phyloP scores from a whole-genome alignment of 2,329 filamentous ascomycete genomes.

The Setomelanomma holmii region DNA sequence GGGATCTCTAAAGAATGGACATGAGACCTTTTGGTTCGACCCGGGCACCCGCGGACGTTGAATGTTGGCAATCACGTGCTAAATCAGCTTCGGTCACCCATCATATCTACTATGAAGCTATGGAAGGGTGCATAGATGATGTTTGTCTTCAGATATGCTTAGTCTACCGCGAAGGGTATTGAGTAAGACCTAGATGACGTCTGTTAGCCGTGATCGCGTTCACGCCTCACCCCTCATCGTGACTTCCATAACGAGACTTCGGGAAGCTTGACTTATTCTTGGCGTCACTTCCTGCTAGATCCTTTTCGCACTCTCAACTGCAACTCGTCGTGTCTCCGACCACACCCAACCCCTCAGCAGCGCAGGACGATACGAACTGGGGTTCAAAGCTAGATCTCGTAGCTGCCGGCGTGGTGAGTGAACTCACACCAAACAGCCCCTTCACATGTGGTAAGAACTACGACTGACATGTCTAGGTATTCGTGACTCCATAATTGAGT shows the following conservation, averaged over 20 bases:
- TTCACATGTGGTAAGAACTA: neutral
- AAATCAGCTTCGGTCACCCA: too few relatives aligned
- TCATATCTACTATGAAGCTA: too few relatives aligned
- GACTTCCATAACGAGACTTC: conserved; percentile 1
- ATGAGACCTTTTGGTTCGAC: too few relatives aligned
- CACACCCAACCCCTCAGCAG: neutral
- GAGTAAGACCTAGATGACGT: too few relatives aligned
- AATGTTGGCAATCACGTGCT: too few relatives aligned
- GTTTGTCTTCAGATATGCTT: too few relatives aligned
- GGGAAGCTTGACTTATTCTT: neutral
- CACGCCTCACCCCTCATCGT: neutral
- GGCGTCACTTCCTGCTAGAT: neutral
- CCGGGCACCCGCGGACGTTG: too few relatives aligned
- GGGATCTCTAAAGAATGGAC: too few relatives aligned
- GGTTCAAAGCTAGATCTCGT: conserved; percentile 21
- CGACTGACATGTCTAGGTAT: conserved; percentile 12
- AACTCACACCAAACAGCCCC: neutral
- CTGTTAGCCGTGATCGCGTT: too few relatives aligned
- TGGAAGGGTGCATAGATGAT: too few relatives aligned
- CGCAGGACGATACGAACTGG: conserved; percentile 21
- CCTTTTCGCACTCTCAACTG: neutral
- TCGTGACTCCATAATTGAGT: too few relatives aligned
- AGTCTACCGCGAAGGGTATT: too few relatives aligned
- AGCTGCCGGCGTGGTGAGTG: conserved; percentile 32
- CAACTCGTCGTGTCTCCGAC: neutral